These are phyloP conservation scores for Paracamarosporium sp. DNA, from an alignment of 2,329 filamentous ascomycete genomes.

Conservation along the genomic window DNA sequence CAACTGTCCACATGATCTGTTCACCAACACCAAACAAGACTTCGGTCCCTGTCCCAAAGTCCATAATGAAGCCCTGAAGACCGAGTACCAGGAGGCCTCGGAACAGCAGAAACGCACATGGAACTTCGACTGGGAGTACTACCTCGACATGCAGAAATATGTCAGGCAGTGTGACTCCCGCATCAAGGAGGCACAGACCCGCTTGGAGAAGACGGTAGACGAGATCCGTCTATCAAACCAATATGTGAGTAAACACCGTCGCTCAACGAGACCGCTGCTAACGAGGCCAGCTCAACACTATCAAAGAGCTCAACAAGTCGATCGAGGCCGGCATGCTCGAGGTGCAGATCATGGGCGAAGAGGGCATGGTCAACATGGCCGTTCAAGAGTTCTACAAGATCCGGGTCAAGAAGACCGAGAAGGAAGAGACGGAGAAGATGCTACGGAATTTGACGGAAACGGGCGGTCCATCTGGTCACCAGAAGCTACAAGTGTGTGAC, in stretches of 20 bases:
- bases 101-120: slow-evolving; percentile 75
- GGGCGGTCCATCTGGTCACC: slow-evolving; percentile 89
- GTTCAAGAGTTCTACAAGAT: slow-evolving; percentile 89
- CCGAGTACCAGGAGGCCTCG: slow-evolving; percentile 81
- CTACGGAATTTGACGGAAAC: slow-evolving; percentile 91
- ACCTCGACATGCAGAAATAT: slow-evolving; percentile 94
- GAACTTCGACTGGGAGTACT: slow-evolving; percentile 96
- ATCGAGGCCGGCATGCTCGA: slow-evolving; percentile 86
- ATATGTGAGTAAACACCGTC: slow-evolving; percentile 58
- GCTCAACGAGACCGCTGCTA: slow-evolving; percentile 13
- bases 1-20: slow-evolving; percentile 96
- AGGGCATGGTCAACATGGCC: slow-evolving; percentile 79
- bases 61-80: slow-evolving; percentile 86
- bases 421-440: slow-evolving; percentile 84
- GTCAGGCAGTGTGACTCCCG: slow-evolving; percentile 95
- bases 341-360: slow-evolving; percentile 82
- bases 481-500: slow-evolving; percentile 98
- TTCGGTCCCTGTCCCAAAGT: slow-evolving; percentile 87
- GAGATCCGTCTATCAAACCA: slow-evolving; percentile 96
- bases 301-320: slow-evolving; percentile 78
- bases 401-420: slow-evolving; percentile 78
- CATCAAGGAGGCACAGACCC: slow-evolving; percentile 87
- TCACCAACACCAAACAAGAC: slow-evolving; percentile 99
- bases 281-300: slow-evolving; percentile 71
- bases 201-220: slow-evolving; percentile 95